phyloP scores from a whole-genome alignment of 1,139 yeast genomes.

The Kodamaea arcana region DNA sequence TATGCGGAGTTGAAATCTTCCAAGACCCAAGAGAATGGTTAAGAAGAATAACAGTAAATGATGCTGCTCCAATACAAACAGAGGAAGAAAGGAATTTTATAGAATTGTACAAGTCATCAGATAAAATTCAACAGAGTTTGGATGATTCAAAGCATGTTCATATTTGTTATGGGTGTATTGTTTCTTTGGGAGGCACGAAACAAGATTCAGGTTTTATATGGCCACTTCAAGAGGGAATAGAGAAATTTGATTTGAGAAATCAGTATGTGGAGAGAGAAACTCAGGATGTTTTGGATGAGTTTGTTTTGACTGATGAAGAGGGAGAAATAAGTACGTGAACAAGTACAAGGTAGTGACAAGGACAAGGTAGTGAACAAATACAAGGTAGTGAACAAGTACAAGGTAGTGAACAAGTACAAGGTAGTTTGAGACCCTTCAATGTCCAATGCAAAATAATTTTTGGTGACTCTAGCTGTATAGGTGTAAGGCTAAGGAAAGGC shows the following conservation, averaged over 20 bases:
- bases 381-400: too few relatives aligned
- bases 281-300: slow-evolving; percentile 41
- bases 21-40: slow-evolving; percentile 68
- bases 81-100: slow-evolving; percentile 44
- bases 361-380: too few relatives aligned
- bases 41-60: slow-evolving; percentile 64
- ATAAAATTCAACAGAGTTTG: neutral
- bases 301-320: slow-evolving; percentile 42
- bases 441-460: too few relatives aligned
- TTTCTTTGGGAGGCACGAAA: slow-evolving; percentile 47
- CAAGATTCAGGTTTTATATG: slow-evolving; percentile 40
- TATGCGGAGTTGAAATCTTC: slow-evolving; percentile 51
- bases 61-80: slow-evolving; percentile 47
- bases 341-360: too few relatives aligned
- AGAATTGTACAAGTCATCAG: slow-evolving; percentile 18
- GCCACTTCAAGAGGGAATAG: slow-evolving; percentile 41
- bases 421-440: too few relatives aligned
- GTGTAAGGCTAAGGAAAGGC: too few relatives aligned
- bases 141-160: slow-evolving; percentile 16
- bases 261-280: slow-evolving; percentile 6
- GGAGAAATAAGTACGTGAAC: too few relatives aligned
- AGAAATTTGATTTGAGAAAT: slow-evolving; percentile 17
- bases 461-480: too few relatives aligned
- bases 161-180: slow-evolving; percentile 78
- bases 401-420: too few relatives aligned